Conservation (phyloP, 2,329 filamentous ascomycete species). For the Aspergillaceae sp. region DNA sequence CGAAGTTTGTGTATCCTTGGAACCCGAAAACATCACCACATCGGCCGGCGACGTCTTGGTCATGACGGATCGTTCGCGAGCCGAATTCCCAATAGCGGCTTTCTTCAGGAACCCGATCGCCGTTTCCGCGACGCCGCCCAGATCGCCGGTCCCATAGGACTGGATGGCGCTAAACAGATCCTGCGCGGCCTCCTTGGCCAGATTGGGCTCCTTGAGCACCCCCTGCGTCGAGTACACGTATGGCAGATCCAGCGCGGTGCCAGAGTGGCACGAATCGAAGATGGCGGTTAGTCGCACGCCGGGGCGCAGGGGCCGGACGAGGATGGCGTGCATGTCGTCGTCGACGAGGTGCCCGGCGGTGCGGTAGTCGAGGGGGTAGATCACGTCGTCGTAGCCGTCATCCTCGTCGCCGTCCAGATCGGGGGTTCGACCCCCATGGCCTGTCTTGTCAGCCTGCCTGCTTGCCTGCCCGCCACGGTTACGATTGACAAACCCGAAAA, state of each 20-base stretch:
- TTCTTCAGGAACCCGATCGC: slow-evolving; percentile 84
- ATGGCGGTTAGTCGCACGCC: slow-evolving; percentile 73
- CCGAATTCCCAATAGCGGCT: slow-evolving; percentile 67
- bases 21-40: slow-evolving; percentile 95
- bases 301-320: slow-evolving; percentile 68
- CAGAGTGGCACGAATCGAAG: slow-evolving; percentile 61
- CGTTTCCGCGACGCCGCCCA: slow-evolving; percentile 68
- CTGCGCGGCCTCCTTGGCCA: slow-evolving; percentile 58
- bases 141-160: slow-evolving; percentile 72
- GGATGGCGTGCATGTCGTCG: slow-evolving; percentile 67
- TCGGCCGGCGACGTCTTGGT: slow-evolving; percentile 93
- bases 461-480: not conserved
- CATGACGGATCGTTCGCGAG: slow-evolving; percentile 67
- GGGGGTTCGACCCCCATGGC: slow-evolving; percentile 66
- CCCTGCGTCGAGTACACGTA: slow-evolving; percentile 60
- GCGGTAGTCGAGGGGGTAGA: slow-evolving; percentile 67
- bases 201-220: slow-evolving; percentile 58
- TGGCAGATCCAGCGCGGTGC: slow-evolving; percentile 58
- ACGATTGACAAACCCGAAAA: slow-evolving; percentile 63
- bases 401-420: slow-evolving; percentile 69
- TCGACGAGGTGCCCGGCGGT: slow-evolving; percentile 65
- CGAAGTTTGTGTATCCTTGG: slow-evolving; percentile 83
- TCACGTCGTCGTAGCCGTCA: slow-evolving; percentile 68
- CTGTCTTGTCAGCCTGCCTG: slow-evolving; percentile 28
- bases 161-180: slow-evolving; percentile 58